Percentiles rank a stretch among this genome's conserved stretches.
Evolutionary conservation across 176 grass and related monocot genomes (phyloP).

Genomic region (Aechmea fasciata): DNA sequence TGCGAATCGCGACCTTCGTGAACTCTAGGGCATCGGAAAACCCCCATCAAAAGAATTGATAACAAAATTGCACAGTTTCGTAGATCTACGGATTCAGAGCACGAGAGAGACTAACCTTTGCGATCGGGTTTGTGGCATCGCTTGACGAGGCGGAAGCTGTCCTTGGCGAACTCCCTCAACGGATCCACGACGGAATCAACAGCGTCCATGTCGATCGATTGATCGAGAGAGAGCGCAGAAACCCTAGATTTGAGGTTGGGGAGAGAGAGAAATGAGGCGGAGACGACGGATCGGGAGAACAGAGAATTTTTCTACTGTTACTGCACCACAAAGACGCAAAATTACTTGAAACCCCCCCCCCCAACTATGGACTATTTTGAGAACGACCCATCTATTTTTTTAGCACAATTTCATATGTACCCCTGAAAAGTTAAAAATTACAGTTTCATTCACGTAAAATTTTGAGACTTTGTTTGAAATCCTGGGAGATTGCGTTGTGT

Average conservation of each 20-base stretch:
- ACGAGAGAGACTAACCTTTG: slow-evolving; percentile 38
- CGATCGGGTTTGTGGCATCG: slow-evolving; percentile 70
- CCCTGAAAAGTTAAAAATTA: no score
- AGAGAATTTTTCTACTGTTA: background rate
- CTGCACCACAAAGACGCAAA: background rate
- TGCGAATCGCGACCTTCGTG: slow-evolving; percentile 79
- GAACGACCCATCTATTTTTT: no score
- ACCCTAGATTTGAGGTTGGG: no score
- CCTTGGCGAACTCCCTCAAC: slow-evolving; percentile 77
- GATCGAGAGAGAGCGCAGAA: background rate
- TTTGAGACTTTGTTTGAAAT: no score
- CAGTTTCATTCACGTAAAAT: no score
- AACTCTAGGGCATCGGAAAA: slow-evolving; percentile 41
- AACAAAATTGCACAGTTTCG: slow-evolving; percentile 4
- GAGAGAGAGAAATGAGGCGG: background rate
- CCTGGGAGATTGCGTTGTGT: no score
- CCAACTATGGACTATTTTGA: no score
- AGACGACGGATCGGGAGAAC: background rate
- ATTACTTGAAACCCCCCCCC: no score
- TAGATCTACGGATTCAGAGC: background rate
- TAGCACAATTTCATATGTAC: no score
- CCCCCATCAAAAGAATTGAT: slow-evolving; percentile 4
- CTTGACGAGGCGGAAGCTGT: slow-evolving; percentile 49
- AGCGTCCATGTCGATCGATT: slow-evolving; percentile 48
- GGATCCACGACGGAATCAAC: slow-evolving; percentile 84